Percentiles rank a stretch among this genome's conserved stretches.
Conservation (phyloP, 768 basidiomycete species). For the Fibroporia radiculosa region DNA sequence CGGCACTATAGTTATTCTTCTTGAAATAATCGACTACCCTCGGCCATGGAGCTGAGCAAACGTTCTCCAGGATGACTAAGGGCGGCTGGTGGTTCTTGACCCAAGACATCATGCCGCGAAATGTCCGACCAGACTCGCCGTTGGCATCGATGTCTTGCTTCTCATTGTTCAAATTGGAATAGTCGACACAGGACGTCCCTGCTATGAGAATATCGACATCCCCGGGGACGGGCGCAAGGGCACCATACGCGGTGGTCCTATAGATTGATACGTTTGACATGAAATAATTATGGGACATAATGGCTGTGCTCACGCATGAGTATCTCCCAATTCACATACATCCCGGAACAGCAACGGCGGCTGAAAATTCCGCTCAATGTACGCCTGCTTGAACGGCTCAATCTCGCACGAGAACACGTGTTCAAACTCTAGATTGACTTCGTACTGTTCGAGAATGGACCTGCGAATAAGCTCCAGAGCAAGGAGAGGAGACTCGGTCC, state of each 20-base stretch:
- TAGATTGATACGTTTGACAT: conserved; percentile 1
- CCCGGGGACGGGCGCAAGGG: conserved; percentile 77
- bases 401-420: conserved; percentile 98
- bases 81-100: conserved; percentile 80
- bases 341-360: conserved; percentile 91
- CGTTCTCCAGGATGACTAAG: conserved; percentile 92
- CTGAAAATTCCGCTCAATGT: conserved; percentile 93
- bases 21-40: conserved; percentile 71
- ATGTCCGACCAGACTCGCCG: conserved; percentile 91
- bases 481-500: conserved; percentile 90
- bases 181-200: conserved; percentile 95
- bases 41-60: conserved; percentile 85
- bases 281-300: conserved; percentile 3
- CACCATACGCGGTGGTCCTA: conserved; percentile 90
- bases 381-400: conserved; percentile 95
- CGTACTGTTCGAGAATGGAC: conserved; percentile 62
- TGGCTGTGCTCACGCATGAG: conserved; percentile 53
- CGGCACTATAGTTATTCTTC: conserved; percentile 67
- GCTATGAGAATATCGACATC: conserved; percentile 88
- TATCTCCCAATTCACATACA: conserved; percentile 80
- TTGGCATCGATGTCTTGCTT: conserved; percentile 85
- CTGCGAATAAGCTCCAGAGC: conserved; percentile 81
- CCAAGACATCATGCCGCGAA: conserved; percentile 93
- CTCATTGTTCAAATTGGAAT: conserved; percentile 91
- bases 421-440: conserved; percentile 61